Percentiles rank a stretch among this genome's conserved stretches.
Conservation (phyloP, 257 asterid genomes). For the Nicotiana paniculata region DNA sequence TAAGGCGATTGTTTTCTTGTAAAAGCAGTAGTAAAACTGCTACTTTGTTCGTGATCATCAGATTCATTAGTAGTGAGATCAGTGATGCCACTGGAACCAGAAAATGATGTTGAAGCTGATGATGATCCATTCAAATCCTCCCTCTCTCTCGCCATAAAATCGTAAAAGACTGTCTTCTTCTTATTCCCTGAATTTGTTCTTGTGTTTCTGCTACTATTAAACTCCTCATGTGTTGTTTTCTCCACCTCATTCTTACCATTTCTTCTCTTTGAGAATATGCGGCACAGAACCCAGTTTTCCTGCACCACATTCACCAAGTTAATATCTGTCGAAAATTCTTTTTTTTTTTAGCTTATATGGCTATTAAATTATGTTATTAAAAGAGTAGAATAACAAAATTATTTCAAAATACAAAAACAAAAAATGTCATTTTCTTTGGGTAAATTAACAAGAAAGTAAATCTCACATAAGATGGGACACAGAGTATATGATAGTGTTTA, state of each 20-base stretch:
- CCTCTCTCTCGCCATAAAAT: slow-evolving; percentile 58
- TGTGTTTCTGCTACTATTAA: not conserved
- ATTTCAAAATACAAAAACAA: too few species aligned
- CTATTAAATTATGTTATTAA: too few species aligned
- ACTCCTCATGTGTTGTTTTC: not conserved
- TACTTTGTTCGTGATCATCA: slow-evolving; percentile 58
- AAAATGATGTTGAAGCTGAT: slow-evolving; percentile 32
- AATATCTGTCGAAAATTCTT: too few species aligned
- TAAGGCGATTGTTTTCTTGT: slow-evolving; percentile 14
- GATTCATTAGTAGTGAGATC: slow-evolving; percentile 39
- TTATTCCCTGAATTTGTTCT: not conserved
- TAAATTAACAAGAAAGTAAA: too few species aligned
- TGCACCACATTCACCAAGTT: not conserved
- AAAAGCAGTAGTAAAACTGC: slow-evolving; percentile 22
- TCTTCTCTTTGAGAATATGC: slow-evolving; percentile 33
- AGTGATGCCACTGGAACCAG: slow-evolving; percentile 80
- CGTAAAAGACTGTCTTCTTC: slow-evolving; percentile 41
- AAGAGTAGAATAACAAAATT: too few species aligned
- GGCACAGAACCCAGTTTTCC: slow-evolving; percentile 44
- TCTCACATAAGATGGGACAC: too few species aligned
- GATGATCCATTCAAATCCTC: not conserved
- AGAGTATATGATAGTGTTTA: too few species aligned
- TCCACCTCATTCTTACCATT: slow-evolving; percentile 24
- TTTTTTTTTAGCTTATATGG: too few species aligned
- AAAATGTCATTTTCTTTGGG: too few species aligned